Conservation (phyloP, 768 basidiomycete genomes). For the Mycena leptocephala region DNA sequence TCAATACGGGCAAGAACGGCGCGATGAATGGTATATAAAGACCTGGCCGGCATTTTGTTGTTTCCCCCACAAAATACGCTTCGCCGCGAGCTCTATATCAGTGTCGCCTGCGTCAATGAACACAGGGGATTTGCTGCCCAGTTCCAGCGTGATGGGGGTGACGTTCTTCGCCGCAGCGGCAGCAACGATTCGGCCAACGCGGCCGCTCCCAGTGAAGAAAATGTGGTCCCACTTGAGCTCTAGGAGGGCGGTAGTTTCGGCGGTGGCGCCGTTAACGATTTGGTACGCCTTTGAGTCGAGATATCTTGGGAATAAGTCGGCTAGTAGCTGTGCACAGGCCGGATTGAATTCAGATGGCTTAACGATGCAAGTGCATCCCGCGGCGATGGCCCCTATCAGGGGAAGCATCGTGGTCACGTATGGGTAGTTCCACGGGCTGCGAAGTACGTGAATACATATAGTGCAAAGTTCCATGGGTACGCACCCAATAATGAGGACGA, state of each 20-base stretch:
- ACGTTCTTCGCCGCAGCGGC: constrained; percentile 69
- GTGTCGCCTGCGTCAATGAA: constrained; percentile 54
- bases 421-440: constrained; percentile 81
- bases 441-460: not conserved
- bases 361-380: constrained; percentile 78
- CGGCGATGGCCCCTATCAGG: constrained; percentile 80
- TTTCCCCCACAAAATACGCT: constrained; percentile 29
- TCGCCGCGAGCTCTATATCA: constrained; percentile 39
- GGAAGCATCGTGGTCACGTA: constrained; percentile 71
- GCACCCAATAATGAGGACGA: constrained; percentile 16
- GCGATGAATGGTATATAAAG: not conserved
- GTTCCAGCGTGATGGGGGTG: constrained; percentile 71
- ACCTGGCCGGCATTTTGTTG: constrained; percentile 27
- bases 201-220: constrained; percentile 47
- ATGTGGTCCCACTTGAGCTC: constrained; percentile 60
- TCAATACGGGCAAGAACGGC: not conserved
- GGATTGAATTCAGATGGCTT: constrained; percentile 80
- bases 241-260: constrained; percentile 70
- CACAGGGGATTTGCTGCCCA: constrained; percentile 69
- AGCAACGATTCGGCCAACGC: constrained; percentile 65
- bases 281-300: constrained; percentile 64
- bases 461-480: not conserved
- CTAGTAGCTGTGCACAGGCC: constrained; percentile 64
- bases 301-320: constrained; percentile 69
- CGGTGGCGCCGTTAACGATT: constrained; percentile 73